A percentile compares a stretch with the other conserved stretches of the same genome.
These are phyloP conservation scores for Phytophthora hybrid DNA, from an alignment of 352 stramenopile genomes.

Conservation along the genomic window DNA sequence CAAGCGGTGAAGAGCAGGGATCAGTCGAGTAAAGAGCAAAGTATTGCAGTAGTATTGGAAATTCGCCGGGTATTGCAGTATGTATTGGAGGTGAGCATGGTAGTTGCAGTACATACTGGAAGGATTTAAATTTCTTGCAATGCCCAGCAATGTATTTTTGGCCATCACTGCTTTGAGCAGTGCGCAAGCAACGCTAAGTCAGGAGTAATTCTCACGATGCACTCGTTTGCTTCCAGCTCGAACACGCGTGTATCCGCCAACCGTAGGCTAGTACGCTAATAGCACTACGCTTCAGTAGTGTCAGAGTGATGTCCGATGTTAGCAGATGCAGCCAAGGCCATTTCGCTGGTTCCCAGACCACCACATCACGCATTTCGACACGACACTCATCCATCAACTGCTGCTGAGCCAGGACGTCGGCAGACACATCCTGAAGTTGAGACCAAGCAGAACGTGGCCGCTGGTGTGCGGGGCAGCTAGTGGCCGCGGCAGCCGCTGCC, in stretches of 20 bases:
- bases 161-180: not conserved
- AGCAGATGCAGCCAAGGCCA: not conserved
- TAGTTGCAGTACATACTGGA: no score
- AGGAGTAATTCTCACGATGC: not conserved
- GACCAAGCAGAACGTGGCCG: constrained; percentile 4
- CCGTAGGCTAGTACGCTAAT: not conserved
- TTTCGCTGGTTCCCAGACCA: not conserved
- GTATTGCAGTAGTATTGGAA: no score
- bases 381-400: constrained; percentile 29
- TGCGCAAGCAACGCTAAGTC: not conserved
- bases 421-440: not conserved
- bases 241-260: not conserved
- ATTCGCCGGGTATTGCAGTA: no score
- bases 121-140: no score
- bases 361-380: constrained; percentile 12
- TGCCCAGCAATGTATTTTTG: no score
- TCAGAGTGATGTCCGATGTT: not conserved
- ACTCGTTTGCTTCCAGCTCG: not conserved
- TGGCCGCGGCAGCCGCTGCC: no score
- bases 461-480: not conserved
- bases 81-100: no score
- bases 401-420: constrained; percentile 25
- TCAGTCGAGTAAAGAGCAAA: no score
- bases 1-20: no score
- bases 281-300: not conserved